A percentile compares a stretch with the other conserved stretches of the same genome.
These are phyloP conservation scores for Cadophora sp. DNA, from an alignment of 2,329 filamentous ascomycete species.

Conservation along the genomic window DNA sequence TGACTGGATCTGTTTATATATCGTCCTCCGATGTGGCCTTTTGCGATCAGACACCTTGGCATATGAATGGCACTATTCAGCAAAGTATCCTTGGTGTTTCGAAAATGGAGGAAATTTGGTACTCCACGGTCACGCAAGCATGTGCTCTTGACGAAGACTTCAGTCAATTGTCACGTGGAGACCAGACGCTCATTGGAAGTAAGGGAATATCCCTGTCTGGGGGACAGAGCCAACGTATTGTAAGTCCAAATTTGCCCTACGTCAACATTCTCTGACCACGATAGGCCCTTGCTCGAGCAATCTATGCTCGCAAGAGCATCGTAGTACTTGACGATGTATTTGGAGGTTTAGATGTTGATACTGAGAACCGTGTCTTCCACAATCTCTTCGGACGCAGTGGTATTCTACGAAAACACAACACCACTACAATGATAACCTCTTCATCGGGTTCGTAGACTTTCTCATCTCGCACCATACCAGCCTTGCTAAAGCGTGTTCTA, in stretches of 20 bases:
- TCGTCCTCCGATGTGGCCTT: conserved; percentile 44
- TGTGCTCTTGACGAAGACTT: conserved; percentile 37
- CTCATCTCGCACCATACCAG: background rate
- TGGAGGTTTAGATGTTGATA: conserved; percentile 34
- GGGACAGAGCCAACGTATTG: conserved; percentile 38
- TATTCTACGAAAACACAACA: background rate
- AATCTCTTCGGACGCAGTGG: conserved; percentile 30
- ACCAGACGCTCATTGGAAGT: conserved; percentile 40
- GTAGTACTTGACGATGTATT: conserved; percentile 38
- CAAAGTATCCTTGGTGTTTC: conserved; percentile 48
- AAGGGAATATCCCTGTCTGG: conserved; percentile 44
- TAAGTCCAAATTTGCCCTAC: conserved; percentile 11
- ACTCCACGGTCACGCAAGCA: conserved; percentile 35
- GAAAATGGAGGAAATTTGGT: conserved; percentile 40
- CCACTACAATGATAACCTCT: background rate
- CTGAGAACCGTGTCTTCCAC: conserved; percentile 46
- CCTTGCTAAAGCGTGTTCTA: background rate
- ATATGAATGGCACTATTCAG: conserved; percentile 49
- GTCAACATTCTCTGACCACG: background rate
- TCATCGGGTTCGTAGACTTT: conserved; percentile 7
- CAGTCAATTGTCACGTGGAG: conserved; percentile 37
- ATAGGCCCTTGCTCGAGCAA: conserved; percentile 67
- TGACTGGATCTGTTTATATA: conserved; percentile 28
- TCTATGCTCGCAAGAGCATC: conserved; percentile 44
- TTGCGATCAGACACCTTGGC: conserved; percentile 53